These are phyloP conservation scores for Dysphania ambrosioides DNA, from an alignment of 148 eudicot genomes.

Conservation along the genomic window DNA sequence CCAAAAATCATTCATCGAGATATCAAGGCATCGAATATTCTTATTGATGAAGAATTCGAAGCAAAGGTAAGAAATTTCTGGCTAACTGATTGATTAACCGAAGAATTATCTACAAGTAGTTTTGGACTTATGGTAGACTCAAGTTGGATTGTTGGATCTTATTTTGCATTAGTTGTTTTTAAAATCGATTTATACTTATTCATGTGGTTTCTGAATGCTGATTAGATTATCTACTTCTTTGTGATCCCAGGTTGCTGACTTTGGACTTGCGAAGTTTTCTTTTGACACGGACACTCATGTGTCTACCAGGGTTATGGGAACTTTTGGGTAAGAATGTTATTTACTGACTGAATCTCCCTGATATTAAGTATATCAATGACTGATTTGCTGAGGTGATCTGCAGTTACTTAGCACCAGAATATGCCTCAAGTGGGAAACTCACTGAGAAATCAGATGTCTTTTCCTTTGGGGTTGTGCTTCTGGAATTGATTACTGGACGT, in stretches of 20 bases:
- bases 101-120: background rate
- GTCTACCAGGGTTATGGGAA: conserved; percentile 88
- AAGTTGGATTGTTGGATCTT: conserved; percentile 2
- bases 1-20: conserved; percentile 90
- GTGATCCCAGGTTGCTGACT: conserved; percentile 65
- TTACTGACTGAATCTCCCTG: background rate
- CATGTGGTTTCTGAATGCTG: background rate
- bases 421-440: conserved; percentile 71
- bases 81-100: background rate
- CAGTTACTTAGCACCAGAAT: conserved; percentile 82
- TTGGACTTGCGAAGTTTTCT: conserved; percentile 73
- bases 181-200: background rate
- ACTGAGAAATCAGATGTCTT: conserved; percentile 68
- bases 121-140: conserved; percentile 5
- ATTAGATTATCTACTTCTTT: background rate
- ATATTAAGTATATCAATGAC: background rate
- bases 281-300: conserved; percentile 73
- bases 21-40: conserved; percentile 78
- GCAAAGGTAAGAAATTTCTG: conserved; percentile 47
- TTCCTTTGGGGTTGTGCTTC: conserved; percentile 73
- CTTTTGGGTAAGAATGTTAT: conserved; percentile 56
- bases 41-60: conserved; percentile 67
- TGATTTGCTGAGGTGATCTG: conserved; percentile 26
- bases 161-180: background rate
- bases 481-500: conserved; percentile 72